Conservation (phyloP, 495 filamentous ascomycete species). For the Chlorociboria aeruginascens region DNA sequence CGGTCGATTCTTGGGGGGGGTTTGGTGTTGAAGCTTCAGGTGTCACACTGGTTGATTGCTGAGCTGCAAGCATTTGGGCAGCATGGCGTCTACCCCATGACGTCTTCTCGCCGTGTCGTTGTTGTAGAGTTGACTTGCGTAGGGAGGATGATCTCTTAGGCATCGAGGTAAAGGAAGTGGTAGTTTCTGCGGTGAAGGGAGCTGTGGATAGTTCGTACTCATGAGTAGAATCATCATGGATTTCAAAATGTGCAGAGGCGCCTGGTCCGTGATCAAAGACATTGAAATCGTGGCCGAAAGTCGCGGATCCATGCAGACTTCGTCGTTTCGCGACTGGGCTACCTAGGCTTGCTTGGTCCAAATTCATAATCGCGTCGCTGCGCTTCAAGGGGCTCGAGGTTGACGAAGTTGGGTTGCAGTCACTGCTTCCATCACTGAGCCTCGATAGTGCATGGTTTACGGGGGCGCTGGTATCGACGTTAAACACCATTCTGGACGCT, state of each 20-base stretch:
- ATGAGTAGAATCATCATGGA: conserved; percentile 30
- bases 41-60: conserved; percentile 22
- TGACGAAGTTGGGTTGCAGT: conserved; percentile 29
- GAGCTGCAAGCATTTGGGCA: conserved; percentile 30
- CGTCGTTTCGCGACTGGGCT: conserved; percentile 81
- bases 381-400: conserved; percentile 84
- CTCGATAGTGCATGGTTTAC: conserved; percentile 34
- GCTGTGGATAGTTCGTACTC: conserved; percentile 23
- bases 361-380: conserved; percentile 78
- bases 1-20: conserved; percentile 38
- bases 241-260: conserved; percentile 26
- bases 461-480: conserved; percentile 36
- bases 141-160: conserved; percentile 54
- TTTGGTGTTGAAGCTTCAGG: conserved; percentile 38
- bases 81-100: conserved; percentile 40
- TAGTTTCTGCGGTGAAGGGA: conserved; percentile 7
- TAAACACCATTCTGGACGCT: conserved; percentile 28
- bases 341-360: conserved; percentile 63
- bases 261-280: conserved; percentile 51
- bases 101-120: conserved; percentile 55
- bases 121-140: conserved; percentile 76
- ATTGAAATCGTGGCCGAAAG: conserved; percentile 42
- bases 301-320: conserved; percentile 59
- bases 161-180: conserved; percentile 21
- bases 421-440: conserved; percentile 27